Percentiles rank a stretch among this genome's conserved stretches.
phyloP scores from a whole-genome alignment of 495 filamentous ascomycete species.

The Neurospora cerealis region DNA sequence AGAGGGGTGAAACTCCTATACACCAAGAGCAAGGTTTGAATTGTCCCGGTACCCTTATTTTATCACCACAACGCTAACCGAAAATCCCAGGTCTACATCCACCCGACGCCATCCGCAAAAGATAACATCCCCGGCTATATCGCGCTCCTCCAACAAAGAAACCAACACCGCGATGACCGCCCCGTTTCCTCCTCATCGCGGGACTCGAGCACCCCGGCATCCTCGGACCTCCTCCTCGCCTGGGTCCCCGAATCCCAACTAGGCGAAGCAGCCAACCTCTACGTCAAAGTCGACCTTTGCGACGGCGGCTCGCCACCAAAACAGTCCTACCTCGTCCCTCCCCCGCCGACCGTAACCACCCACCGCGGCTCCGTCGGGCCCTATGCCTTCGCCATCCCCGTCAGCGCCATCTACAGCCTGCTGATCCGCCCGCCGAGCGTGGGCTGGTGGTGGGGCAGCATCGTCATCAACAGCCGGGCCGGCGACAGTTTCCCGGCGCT shows the following conservation, averaged over 20 bases:
- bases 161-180: slow-evolving; percentile 26
- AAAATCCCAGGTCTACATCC: slow-evolving; percentile 74
- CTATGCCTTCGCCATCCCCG: slow-evolving; percentile 87
- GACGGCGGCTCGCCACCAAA: slow-evolving; percentile 71
- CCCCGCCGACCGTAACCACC: slow-evolving; percentile 73
- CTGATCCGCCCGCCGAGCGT: slow-evolving; percentile 85
- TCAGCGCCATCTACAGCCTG: slow-evolving; percentile 81
- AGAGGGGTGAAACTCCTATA: slow-evolving; percentile 91
- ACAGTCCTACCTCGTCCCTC: slow-evolving; percentile 83
- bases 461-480: slow-evolving; percentile 82
- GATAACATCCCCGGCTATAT: slow-evolving; percentile 97
- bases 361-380: slow-evolving; percentile 61
- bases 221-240: slow-evolving; percentile 71
- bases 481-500: slow-evolving; percentile 90
- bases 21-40: slow-evolving; percentile 83
- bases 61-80: slow-evolving; percentile 5
- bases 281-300: slow-evolving; percentile 87
- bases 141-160: slow-evolving; percentile 87
- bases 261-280: slow-evolving; percentile 75
- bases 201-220: slow-evolving; percentile 23
- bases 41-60: neutral
- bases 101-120: slow-evolving; percentile 84
- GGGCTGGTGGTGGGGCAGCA: slow-evolving; percentile 95
- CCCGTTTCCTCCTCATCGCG: slow-evolving; percentile 43
- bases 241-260: slow-evolving; percentile 91